Base-by-base conservation (phyloP, 768 basidiomycete species). In the Daedaleopsis nitida region DNA sequence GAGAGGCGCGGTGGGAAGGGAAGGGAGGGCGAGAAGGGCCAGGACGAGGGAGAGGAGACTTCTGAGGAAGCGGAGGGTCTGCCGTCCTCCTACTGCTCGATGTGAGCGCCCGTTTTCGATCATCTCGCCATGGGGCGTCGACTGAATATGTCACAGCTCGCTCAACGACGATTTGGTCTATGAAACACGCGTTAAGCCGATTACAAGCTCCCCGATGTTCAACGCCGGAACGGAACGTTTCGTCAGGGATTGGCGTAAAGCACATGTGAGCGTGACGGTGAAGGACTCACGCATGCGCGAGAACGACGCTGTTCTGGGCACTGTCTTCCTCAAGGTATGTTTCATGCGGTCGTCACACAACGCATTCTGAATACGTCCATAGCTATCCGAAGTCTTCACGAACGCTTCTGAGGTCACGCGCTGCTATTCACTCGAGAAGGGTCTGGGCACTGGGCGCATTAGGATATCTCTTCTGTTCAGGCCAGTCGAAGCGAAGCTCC, bases 191-290 rank as follows among this genome's bases (percentile, higher is more conserved):
- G 74, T 73, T 35, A 75, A 75, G 63, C 72, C 74, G 4, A 72
- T 75, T 52, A 73, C 74, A 10, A 70, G 71, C 54, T 68, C 69
- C 12, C 72, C 74, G 7, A 75, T 72, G 47, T 86, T 80, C 69
- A 77, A 80, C 49, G 88, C 89, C 1, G 81, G 84, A 0, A 88
- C 86, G 1, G 91, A 94, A 71, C 78, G 81, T 34, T 89, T 89
- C 71, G 76, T 90, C 32, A 77, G 84, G 4, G 84, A 89, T 66
- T 90, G 84, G 84, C 73, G 74, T 9, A 78, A 76, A 11, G 77
- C 88, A 3, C 81, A 84, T 16, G 79, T 91, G 44, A 77, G 87
- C 12, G 81, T 92, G 32, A 81, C 87, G 16, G 86, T 91, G 16
- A 82, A 85, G 35, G 89, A 90, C 65, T 75, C 77, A 2, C 77